Evolutionary conservation across 768 basidiomycete genomes (phyloP).

Genomic region (Tulasnella sp.): DNA sequence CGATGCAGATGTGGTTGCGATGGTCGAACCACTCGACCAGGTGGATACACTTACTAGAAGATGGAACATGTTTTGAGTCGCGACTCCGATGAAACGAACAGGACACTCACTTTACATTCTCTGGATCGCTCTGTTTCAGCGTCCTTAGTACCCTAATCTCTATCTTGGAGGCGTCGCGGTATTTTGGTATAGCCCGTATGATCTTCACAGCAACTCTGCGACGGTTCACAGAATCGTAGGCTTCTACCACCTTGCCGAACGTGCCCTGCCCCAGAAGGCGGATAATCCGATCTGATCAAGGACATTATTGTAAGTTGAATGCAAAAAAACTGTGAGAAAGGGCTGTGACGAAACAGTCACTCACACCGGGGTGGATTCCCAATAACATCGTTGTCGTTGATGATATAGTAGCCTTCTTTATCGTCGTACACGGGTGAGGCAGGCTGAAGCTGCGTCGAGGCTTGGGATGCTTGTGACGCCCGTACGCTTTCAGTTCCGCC

Average conservation of each 20-base stretch:
- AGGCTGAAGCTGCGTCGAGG: constrained; percentile 22
- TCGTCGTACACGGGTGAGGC: constrained; percentile 77
- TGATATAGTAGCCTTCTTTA: constrained; percentile 97
- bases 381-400: constrained; percentile 82
- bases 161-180: constrained; percentile 96
- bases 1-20: constrained; percentile 93
- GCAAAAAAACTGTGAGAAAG: constrained; percentile 12
- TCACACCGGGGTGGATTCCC: constrained; percentile 53
- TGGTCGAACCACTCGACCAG: constrained; percentile 91
- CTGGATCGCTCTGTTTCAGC: constrained; percentile 77
- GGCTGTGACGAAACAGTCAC: constrained; percentile 23
- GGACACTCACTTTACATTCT: constrained; percentile 67
- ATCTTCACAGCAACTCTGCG: constrained; percentile 92
- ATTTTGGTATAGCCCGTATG: constrained; percentile 95
- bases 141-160: constrained; percentile 91
- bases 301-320: constrained; percentile 8
- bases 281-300: constrained; percentile 72
- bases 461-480: constrained; percentile 24
- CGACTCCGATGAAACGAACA: not conserved
- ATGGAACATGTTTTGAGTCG: not conserved
- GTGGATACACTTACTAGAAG: constrained; percentile 88
- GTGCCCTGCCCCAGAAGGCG: constrained; percentile 91
- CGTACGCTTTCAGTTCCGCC: constrained; percentile 14
- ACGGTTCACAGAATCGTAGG: constrained; percentile 63
- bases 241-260: constrained; percentile 97